Conservation (phyloP, 306 rosid genomes). For the Cucurbita ficifolia region DNA sequence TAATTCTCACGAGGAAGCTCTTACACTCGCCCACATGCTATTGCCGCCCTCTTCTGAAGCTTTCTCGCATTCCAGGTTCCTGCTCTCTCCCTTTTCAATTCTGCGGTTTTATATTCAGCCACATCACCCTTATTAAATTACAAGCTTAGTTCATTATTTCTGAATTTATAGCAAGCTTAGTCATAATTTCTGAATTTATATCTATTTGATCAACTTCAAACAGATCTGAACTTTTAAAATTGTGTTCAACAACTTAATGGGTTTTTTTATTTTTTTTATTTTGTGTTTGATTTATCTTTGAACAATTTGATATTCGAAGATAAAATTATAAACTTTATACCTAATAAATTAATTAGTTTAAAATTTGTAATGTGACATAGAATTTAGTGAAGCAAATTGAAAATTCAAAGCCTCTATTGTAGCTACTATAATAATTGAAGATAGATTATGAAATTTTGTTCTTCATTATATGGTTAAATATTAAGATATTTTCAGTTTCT, state of each 20-base stretch:
- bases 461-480: background rate
- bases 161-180: too few relatives aligned
- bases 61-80: background rate
- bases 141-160: too few relatives aligned
- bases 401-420: background rate
- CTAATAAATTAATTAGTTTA: too few relatives aligned
- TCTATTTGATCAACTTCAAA: too few relatives aligned
- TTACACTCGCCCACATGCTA: constrained; percentile 14
- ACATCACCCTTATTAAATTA: background rate
- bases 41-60: constrained; percentile 5
- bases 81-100: background rate
- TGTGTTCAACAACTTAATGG: too few relatives aligned
- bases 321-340: too few relatives aligned
- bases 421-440: background rate
- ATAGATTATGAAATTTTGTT: background rate
- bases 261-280: too few relatives aligned
- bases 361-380: too few relatives aligned
- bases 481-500: background rate
- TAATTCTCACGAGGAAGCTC: constrained; percentile 12
- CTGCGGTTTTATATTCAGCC: background rate
- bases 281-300: too few relatives aligned
- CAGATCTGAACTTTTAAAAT: too few relatives aligned
- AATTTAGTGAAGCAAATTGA: background rate
- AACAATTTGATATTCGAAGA: too few relatives aligned
- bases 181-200: too few relatives aligned